A percentile compares a stretch with the other conserved stretches of the same genome.
Conservation (phyloP, 306 rosid genomes). For the Medicago lupulina region DNA sequence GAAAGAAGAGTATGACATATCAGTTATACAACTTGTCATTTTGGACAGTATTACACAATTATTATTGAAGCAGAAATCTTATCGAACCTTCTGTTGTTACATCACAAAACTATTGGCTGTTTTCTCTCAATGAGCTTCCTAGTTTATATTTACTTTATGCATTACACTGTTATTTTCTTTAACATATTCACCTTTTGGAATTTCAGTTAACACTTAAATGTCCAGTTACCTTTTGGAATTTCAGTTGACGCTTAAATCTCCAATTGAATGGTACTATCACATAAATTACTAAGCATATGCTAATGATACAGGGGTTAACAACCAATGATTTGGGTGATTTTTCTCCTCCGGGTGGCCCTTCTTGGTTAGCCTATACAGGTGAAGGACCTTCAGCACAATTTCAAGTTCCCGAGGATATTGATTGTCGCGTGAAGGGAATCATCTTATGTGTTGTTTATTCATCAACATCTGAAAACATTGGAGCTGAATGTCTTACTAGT, state of each 20-base stretch:
- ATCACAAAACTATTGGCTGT: no score
- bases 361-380: not conserved
- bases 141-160: not conserved
- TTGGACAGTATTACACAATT: no score
- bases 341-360: not conserved
- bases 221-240: no score
- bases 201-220: no score
- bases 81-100: no score
- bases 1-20: no score
- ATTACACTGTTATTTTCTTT: not conserved
- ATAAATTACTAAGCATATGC: not conserved
- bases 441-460: not conserved
- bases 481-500: not conserved
- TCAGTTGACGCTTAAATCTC: no score
- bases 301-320: no score
- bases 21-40: no score
- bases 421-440: not conserved
- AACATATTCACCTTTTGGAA: not conserved
- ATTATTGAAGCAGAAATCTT: no score
- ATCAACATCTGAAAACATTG: not conserved
- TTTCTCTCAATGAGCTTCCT: not conserved
- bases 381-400: not conserved
- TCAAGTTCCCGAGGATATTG: not conserved
- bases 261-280: no score
- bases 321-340: no score